Conservation (phyloP, 2,329 filamentous ascomycete genomes). For the Monosporascus sp. region DNA sequence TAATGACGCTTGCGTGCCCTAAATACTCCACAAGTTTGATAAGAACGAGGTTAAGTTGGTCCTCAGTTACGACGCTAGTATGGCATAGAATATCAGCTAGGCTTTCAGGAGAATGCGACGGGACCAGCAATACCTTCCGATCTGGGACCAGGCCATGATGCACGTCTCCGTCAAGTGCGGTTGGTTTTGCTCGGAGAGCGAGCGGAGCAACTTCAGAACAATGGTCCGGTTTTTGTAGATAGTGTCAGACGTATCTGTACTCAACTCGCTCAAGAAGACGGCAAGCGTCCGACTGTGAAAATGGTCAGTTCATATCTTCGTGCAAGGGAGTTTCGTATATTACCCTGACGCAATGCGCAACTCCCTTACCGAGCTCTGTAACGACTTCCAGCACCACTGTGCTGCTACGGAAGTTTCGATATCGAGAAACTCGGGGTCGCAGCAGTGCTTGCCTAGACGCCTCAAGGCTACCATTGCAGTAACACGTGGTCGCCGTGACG, state of each 20-base stretch:
- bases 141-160: conserved; percentile 78
- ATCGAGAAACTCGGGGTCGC: conserved; percentile 54
- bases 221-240: conserved; percentile 62
- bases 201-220: conserved; percentile 65
- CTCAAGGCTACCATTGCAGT: conserved; percentile 67
- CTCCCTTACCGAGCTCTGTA: conserved; percentile 81
- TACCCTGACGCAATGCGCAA: conserved; percentile 75
- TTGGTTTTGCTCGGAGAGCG: conserved; percentile 63
- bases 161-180: conserved; percentile 73
- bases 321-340: conserved; percentile 14
- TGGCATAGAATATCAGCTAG: conserved; percentile 4
- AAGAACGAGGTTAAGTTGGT: conserved; percentile 82
- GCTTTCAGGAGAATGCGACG: background rate
- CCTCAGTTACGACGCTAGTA: conserved; percentile 61
- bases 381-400: conserved; percentile 74
- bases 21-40: conserved; percentile 82
- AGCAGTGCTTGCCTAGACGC: conserved; percentile 63
- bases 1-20: conserved; percentile 72
- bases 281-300: conserved; percentile 54
- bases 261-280: conserved; percentile 52
- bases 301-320: conserved; percentile 11
- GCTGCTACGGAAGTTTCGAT: conserved; percentile 64
- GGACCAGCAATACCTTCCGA: conserved; percentile 55
- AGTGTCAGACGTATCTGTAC: conserved; percentile 18
- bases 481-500: conserved; percentile 59